Evolutionary conservation across 1,284 basidiomycete species (phyloP).

Genomic region (Ganoderma multipileum): DNA sequence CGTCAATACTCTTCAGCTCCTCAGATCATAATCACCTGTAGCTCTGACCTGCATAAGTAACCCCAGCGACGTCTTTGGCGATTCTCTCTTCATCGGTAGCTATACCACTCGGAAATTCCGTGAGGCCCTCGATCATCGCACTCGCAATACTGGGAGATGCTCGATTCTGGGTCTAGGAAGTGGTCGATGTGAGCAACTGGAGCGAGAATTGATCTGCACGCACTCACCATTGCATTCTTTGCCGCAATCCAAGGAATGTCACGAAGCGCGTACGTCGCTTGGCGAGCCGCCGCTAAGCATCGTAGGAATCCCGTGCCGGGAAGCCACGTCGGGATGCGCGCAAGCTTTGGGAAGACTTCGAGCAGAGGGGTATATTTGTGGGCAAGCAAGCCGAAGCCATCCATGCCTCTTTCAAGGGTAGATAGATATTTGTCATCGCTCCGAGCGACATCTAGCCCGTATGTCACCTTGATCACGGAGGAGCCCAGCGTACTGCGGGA

Average conservation of each 20-base stretch:
- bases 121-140: conserved; percentile 4
- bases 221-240: background rate
- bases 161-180: background rate
- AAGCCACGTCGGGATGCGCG: conserved; percentile 17
- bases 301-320: conserved; percentile 19
- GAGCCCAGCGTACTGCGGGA: conserved; percentile 9
- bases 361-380: conserved; percentile 9
- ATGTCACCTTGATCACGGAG: conserved; percentile 16
- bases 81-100: conserved; percentile 5
- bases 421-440: conserved; percentile 12
- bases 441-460: conserved; percentile 4
- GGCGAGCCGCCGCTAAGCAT: background rate
- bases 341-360: conserved; percentile 15
- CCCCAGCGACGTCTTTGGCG: conserved; percentile 12
- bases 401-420: conserved; percentile 20
- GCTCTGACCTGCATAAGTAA: conserved; percentile 13
- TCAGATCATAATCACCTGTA: background rate
- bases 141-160: conserved; percentile 5
- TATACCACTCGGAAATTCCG: background rate
- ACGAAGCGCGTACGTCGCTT: background rate
- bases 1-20: background rate
- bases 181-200: background rate
- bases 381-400: conserved; percentile 2
- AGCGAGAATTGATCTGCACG: background rate
- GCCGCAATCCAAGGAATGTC: conserved; percentile 5